Evolutionary conservation across 805 yeast genomes (phyloP), one percentile per base, ranked within the genome.

Genomic region (Starmerella floris): DNA sequence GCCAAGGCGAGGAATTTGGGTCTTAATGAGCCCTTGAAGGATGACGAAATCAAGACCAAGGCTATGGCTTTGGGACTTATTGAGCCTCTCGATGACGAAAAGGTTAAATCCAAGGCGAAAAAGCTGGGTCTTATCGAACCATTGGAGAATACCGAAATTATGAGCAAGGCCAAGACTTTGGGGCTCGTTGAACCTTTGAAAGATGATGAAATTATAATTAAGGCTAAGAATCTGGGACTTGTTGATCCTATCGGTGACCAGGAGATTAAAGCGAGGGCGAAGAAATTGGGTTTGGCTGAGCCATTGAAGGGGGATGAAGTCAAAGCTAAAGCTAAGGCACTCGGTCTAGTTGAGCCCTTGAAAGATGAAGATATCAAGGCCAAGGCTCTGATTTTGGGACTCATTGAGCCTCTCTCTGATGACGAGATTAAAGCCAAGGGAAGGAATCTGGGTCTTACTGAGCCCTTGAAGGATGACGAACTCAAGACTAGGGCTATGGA

Each of bases 1-100:
- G 91, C 82, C 59, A 72, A 73, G 6, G 85, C 81, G 37, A 80
- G 73, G 56, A 88, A 83, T 1, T 65, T 80, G 50, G 70, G 73
- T 52, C 62, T 84, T 40, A 91, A 88, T 1, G 59, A 70, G 3
- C 62, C 68, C 1, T 65, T 83, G 72, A 56, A 66, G 8, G 87
- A 81, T 4, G 91, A 82, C 56, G 45, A 47, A 19, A 27, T 51
- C n/a, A 21, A 20, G 4, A 35, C 48, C 19, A 53, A 51, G 25
- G 63, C 62, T 51, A 44, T 46, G 10, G 46, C 33, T 2, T 36
- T 49, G 3, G 51, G 57, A 3, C 44, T 60, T n/a, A 50, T 51
- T 1, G 43, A 38, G 11, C 48, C 52, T 1, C 40, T 39, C 4
- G 37, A 27, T 2, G 43, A 43, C 10, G 33, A 16, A 2, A 49